Base-by-base conservation (phyloP, 2,329 filamentous ascomycete genomes). In the Aspergillus pseudoviridinutans region DNA sequence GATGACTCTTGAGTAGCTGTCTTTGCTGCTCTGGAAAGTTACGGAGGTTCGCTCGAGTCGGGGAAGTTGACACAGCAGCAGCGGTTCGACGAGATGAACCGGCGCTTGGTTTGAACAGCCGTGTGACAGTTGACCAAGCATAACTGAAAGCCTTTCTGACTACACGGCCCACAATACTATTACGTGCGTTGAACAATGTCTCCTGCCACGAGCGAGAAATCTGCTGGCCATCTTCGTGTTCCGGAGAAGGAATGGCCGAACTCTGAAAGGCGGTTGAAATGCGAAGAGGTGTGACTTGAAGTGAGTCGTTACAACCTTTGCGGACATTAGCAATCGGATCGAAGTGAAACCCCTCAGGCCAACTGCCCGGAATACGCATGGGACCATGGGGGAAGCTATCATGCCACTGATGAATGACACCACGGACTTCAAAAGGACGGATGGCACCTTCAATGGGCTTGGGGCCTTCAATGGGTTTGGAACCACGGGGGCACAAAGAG, bases 1-100 rank as follows among this genome's bases (percentile, higher is more conserved):
- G 53, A 14, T 60, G 51, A 28, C 51, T 49, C 35, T 44, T 58
- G 3, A 65, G 22, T 24, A 47, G 57, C 3, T 56, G 56, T 29
- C 58, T 60, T 22, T 63, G 63, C 10, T 64, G 61, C 12, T 51
- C 44, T 4, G 64, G 32, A 2, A 66, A 53, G 3, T 49, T 28
- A 32, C 58, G 59, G 10, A 63, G 28, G 46, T 59, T 64, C n/a
- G 46, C 51, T 27, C 60, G 60, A 9, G 53, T 56, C 4, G 64
- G 61, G 4, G 63, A 63, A 27, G 27, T 27, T 35, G 38, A 41
- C 14, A 46, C n/a, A 32, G 24, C 38, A 25, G 25, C 12, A 22
- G 53, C 8, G 20, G 44, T 41, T 14, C 29, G 52, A 20, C 52
- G 41, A 44, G 44, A 14, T 27, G 24, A 24, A 14, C 27, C 10